Percentiles rank a stretch among this genome's conserved stretches.
Evolutionary conservation across 768 basidiomycete species (phyloP).

Genomic region (Tylopilus rubrobrunneus): DNA sequence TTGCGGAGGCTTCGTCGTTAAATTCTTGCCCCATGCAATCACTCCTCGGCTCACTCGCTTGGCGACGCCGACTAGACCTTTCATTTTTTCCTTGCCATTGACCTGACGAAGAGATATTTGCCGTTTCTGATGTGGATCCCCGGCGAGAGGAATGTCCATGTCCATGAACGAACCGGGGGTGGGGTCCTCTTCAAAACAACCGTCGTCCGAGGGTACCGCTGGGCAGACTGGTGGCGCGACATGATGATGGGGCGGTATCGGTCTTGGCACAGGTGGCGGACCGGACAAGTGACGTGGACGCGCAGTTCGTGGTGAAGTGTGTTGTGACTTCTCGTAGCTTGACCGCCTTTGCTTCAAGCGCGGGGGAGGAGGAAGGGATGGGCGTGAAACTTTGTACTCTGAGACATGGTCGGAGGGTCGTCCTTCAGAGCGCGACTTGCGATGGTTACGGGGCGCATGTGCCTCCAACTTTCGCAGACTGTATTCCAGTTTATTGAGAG

Average conservation of each 20-base stretch:
- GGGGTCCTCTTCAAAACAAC: neutral
- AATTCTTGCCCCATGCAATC: slow-evolving; percentile 28
- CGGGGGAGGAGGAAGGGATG: slow-evolving; percentile 18
- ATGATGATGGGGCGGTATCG: neutral
- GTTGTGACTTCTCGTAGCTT: neutral
- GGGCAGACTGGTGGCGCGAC: neutral
- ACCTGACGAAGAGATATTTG: slow-evolving; percentile 11
- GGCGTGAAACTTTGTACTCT: slow-evolving; percentile 11
- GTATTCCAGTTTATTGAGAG: slow-evolving; percentile 31
- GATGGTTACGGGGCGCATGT: slow-evolving; percentile 25
- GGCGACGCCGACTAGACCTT: slow-evolving; percentile 19
- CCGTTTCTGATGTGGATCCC: slow-evolving; percentile 6
- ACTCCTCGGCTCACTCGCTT: slow-evolving; percentile 27
- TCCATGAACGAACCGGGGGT: slow-evolving; percentile 30
- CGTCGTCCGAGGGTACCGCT: neutral
- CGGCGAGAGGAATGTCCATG: slow-evolving; percentile 26
- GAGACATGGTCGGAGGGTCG: neutral
- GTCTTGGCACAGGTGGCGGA: slow-evolving; percentile 5
- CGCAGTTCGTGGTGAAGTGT: neutral
- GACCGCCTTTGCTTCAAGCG: slow-evolving; percentile 15
- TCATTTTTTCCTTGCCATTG: slow-evolving; percentile 17
- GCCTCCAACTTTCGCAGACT: slow-evolving; percentile 33
- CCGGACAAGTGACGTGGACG: slow-evolving; percentile 4
- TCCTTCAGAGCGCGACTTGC: slow-evolving; percentile 19
- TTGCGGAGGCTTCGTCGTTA: slow-evolving; percentile 13